Percentiles rank a stretch among this genome's conserved stretches.
Conservation (phyloP, 257 asterid species). For the Cordia subcordata region DNA sequence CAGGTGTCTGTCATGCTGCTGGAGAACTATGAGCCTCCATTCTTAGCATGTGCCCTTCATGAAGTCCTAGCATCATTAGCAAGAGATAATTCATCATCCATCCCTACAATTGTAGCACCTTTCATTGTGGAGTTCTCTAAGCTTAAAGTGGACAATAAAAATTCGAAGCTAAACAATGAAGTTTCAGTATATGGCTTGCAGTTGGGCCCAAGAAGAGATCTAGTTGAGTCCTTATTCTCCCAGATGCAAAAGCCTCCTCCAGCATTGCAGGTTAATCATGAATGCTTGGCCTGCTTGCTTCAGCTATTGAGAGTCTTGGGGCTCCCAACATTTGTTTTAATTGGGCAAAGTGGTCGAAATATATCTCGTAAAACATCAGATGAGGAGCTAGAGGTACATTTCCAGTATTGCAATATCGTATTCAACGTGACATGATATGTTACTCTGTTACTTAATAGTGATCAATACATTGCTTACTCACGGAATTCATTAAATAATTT, state of each 20-base stretch:
- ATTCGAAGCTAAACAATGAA: slow-evolving; percentile 22
- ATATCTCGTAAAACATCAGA: slow-evolving; percentile 23
- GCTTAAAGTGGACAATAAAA: slow-evolving; percentile 48
- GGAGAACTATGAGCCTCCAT: slow-evolving; percentile 59
- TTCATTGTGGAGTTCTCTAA: slow-evolving; percentile 52
- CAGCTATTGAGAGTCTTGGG: slow-evolving; percentile 54
- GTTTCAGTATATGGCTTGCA: slow-evolving; percentile 53
- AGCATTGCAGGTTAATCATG: slow-evolving; percentile 52
- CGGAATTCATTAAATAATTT: not conserved
- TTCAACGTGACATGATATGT: no score
- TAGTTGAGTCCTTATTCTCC: slow-evolving; percentile 37
- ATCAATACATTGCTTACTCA: not conserved
- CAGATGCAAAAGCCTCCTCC: slow-evolving; percentile 38
- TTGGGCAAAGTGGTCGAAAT: slow-evolving; percentile 43
- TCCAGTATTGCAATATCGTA: not conserved
- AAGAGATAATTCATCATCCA: slow-evolving; percentile 37
- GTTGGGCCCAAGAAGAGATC: slow-evolving; percentile 47
- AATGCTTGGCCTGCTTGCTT: slow-evolving; percentile 58
- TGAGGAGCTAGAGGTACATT: slow-evolving; percentile 57
- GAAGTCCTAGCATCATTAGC: slow-evolving; percentile 55
- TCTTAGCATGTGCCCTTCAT: slow-evolving; percentile 70
- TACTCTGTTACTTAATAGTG: no score
- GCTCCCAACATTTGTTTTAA: slow-evolving; percentile 53
- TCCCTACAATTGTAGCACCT: slow-evolving; percentile 61
- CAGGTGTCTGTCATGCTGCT: slow-evolving; percentile 68